Conservation (phyloP, 768 basidiomycete genomes). For the Collybia sordida region DNA sequence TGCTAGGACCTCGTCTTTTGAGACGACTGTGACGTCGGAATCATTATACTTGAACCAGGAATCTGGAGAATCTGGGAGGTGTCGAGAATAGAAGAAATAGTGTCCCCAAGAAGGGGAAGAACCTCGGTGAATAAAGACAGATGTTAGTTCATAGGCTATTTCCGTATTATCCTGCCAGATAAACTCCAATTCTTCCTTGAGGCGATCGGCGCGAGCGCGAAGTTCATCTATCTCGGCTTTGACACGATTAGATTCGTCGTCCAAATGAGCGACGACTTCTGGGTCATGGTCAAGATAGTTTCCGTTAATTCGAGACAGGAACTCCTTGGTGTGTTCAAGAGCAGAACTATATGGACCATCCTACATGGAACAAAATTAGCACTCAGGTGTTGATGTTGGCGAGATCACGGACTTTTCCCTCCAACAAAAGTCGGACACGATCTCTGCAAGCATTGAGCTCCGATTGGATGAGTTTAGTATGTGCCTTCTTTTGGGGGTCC, state of each 20-base stretch:
- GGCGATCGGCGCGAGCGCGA: conserved; percentile 42
- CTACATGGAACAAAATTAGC: conserved; percentile 31
- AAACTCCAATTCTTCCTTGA: conserved; percentile 70
- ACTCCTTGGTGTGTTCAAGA: conserved; percentile 54
- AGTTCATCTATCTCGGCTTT: conserved; percentile 57
- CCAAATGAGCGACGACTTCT: conserved; percentile 52
- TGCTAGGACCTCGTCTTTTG: conserved; percentile 80
- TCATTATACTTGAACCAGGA: conserved; percentile 98
- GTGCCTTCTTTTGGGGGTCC: conserved; percentile 66
- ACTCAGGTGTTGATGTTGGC: neutral
- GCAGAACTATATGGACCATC: conserved; percentile 58
- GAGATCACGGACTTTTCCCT: conserved; percentile 59
- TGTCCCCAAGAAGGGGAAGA: conserved; percentile 86
- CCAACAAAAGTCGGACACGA: conserved; percentile 63
- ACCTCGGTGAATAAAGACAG: conserved; percentile 94
- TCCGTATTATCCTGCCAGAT: conserved; percentile 70
- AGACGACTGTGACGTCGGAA: conserved; percentile 75
- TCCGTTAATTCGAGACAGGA: conserved; percentile 48
- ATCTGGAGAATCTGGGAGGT: conserved; percentile 78
- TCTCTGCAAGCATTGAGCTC: conserved; percentile 66
- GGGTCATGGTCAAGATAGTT: conserved; percentile 56
- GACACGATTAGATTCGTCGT: conserved; percentile 52
- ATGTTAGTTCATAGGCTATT: conserved; percentile 85
- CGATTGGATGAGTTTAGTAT: conserved; percentile 67
- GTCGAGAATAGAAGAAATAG: conserved; percentile 93